These are phyloP conservation scores for Pyrenochaeta sp. DNA, from an alignment of 2,329 filamentous ascomycete genomes.

Conservation along the genomic window DNA sequence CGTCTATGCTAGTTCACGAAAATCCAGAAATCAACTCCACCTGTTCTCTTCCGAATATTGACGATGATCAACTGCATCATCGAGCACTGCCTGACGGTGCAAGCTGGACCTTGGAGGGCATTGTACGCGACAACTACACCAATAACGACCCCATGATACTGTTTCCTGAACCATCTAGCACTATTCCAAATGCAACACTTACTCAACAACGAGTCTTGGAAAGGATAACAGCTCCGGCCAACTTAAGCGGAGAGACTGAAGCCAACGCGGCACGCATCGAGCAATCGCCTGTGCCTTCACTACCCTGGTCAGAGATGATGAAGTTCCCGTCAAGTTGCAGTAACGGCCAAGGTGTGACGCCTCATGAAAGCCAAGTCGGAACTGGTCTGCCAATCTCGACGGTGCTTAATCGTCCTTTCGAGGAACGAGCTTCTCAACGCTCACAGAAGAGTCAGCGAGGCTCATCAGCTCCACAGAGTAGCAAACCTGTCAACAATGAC, in stretches of 20 bases:
- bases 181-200: slow-evolving; percentile 51
- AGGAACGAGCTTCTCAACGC: not conserved
- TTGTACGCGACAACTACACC: slow-evolving; percentile 45
- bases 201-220: slow-evolving; percentile 52
- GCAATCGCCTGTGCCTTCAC: slow-evolving; percentile 35
- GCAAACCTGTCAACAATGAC: slow-evolving; percentile 11
- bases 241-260: slow-evolving; percentile 31
- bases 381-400: slow-evolving; percentile 2
- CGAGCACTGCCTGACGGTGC: too few species aligned
- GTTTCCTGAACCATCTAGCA: slow-evolving; percentile 53
- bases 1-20: too few species aligned
- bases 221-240: slow-evolving; percentile 35
- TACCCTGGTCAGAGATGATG: slow-evolving; percentile 48
- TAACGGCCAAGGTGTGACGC: slow-evolving; percentile 16
- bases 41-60: slow-evolving; percentile 8
- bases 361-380: slow-evolving; percentile 6
- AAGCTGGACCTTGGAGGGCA: slow-evolving; percentile 37
- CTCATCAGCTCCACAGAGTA: slow-evolving; percentile 9
- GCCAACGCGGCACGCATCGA: slow-evolving; percentile 17
- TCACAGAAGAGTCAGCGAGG: slow-evolving; percentile 13
- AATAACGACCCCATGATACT: slow-evolving; percentile 50
- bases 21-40: too few species aligned
- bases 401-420: not conserved
- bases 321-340: slow-evolving; percentile 27
- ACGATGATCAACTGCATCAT: not conserved